Conservation (phyloP, 192 early-diverging fungal genomes). For the Pilobolus umbonatus region DNA sequence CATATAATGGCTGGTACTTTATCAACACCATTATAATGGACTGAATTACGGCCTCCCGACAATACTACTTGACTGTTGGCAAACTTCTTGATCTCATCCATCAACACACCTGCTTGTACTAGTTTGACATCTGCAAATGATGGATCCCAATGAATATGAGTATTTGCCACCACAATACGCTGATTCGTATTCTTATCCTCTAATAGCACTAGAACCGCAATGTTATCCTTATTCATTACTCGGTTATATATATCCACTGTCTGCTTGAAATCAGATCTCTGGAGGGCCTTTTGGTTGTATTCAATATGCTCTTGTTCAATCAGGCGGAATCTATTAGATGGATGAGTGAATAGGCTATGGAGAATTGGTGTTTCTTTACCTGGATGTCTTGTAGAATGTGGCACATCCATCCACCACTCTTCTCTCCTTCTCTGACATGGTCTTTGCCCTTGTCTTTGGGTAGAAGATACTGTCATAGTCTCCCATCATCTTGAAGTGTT, state of each 20-base stretch:
- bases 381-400: conserved; percentile 83
- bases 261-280: conserved; percentile 81
- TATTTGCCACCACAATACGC: conserved; percentile 76
- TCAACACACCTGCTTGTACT: conserved; percentile 90
- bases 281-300: conserved; percentile 90
- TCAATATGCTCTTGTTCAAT: conserved; percentile 87
- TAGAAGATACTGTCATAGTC: conserved; percentile 91
- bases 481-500: conserved; percentile 59
- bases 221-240: conserved; percentile 96
- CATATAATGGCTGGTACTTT: conserved; percentile 69
- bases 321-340: conserved; percentile 59
- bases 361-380: conserved; percentile 47
- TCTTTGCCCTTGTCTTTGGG: conserved; percentile 91
- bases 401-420: conserved; percentile 92
- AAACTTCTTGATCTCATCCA: conserved; percentile 79
- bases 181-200: conserved; percentile 74
- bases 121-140: conserved; percentile 90
- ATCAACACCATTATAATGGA: conserved; percentile 33
- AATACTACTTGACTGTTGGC: conserved; percentile 43
- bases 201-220: conserved; percentile 78
- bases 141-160: conserved; percentile 95
- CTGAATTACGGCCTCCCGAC: neutral
- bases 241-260: conserved; percentile 95
- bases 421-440: conserved; percentile 88
- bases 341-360: neutral